A percentile compares a stretch with the other conserved stretches of the same genome.
Evolutionary conservation across 1,284 basidiomycete species (phyloP).

Genomic region (Peniophora sp.): DNA sequence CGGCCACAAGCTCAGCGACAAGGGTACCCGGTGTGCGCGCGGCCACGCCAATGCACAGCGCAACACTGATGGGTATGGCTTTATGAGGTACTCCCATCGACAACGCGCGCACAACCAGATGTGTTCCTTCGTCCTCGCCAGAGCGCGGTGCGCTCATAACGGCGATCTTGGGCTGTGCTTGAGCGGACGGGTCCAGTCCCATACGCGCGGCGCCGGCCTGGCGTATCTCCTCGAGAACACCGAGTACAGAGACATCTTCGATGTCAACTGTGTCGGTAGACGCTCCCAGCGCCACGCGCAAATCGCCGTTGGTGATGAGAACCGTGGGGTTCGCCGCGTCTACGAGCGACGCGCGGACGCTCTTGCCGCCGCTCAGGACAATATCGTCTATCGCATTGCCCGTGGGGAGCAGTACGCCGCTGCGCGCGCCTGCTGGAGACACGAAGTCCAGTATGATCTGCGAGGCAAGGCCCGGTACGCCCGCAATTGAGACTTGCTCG

Average conservation of each 20-base stretch:
- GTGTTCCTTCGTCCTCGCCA: constrained; percentile 21
- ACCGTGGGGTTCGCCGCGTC: constrained; percentile 73
- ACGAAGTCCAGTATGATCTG: constrained; percentile 61
- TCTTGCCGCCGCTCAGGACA: constrained; percentile 17
- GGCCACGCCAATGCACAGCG: constrained; percentile 63
- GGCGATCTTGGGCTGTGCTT: constrained; percentile 68
- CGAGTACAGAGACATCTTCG: constrained; percentile 19
- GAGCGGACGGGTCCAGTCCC: constrained; percentile 53
- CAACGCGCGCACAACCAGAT: constrained; percentile 55
- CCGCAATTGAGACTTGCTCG: constrained; percentile 48
- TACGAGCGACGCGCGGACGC: constrained; percentile 39
- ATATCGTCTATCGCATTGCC: constrained; percentile 41
- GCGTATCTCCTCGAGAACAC: constrained; percentile 45
- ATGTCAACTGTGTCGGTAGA: constrained; percentile 17
- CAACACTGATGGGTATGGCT: constrained; percentile 70
- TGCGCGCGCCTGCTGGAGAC: constrained; percentile 58
- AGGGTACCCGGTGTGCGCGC: constrained; percentile 44
- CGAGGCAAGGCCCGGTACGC: constrained; percentile 59
- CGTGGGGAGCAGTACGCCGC: constrained; percentile 62
- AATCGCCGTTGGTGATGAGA: constrained; percentile 40
- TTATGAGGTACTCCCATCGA: constrained; percentile 71
- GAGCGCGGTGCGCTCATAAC: constrained; percentile 35
- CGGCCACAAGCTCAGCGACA: constrained; percentile 18
- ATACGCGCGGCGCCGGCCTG: constrained; percentile 49
- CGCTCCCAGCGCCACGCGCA: constrained; percentile 31